These are phyloP conservation scores for Trichoderma afroharzianum DNA, from an alignment of 2,329 filamentous ascomycete genomes.

Conservation along the genomic window DNA sequence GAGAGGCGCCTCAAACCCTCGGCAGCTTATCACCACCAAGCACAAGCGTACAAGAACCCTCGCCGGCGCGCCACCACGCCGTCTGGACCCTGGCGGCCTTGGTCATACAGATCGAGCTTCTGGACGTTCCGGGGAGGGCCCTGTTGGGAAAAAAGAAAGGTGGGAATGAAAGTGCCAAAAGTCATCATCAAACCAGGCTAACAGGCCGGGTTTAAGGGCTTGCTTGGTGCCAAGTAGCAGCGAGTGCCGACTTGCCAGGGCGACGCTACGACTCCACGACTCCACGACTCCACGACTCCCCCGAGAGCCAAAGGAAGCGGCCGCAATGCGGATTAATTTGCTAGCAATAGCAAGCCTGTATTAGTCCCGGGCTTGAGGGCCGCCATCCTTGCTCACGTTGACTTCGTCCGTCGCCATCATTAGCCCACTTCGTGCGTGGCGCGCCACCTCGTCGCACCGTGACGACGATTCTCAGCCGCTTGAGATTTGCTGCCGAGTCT, in stretches of 20 bases:
- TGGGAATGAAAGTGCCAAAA: background rate
- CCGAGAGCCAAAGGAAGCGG: constrained; percentile 6
- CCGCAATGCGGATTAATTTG: constrained; percentile 15
- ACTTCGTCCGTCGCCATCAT: background rate
- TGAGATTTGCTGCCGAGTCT: constrained; percentile 2
- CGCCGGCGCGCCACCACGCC: background rate
- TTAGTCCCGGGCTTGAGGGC: background rate
- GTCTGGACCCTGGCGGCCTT: background rate
- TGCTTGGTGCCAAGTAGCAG: constrained; percentile 6
- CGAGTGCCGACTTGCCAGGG: constrained; percentile 6
- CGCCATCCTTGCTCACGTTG: constrained; percentile 12
- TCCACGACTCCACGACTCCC: background rate
- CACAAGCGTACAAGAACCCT: background rate
- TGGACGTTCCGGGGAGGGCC: background rate
- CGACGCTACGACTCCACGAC: background rate
- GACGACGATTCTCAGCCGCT: constrained; percentile 11
- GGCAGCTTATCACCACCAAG: constrained; percentile 1
- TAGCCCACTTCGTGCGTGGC: constrained; percentile 1
- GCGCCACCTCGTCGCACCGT: constrained; percentile 14
- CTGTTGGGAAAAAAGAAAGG: background rate
- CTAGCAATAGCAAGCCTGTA: background rate
- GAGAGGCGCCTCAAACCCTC: background rate
- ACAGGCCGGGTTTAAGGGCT: constrained; percentile 2
- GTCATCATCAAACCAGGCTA: background rate
- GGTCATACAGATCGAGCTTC: background rate